Evolutionary conservation across 257 asterid genomes (phyloP), one percentile per base, ranked within the genome.

Genomic region (Lithospermum erythrorhizon): DNA sequence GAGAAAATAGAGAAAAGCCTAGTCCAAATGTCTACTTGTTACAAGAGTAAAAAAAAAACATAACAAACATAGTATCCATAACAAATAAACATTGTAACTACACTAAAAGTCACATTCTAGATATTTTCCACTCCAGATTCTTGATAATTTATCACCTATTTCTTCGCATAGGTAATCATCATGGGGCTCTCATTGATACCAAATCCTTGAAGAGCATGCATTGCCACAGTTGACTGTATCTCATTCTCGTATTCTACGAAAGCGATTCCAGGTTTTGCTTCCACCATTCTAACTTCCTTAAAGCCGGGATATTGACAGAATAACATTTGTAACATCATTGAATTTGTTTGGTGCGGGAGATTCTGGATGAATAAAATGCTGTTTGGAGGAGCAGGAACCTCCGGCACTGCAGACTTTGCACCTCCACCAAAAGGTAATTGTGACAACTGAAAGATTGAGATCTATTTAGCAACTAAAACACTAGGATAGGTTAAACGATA

Each of bases 291-390:
- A 65, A 89, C 97, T 81, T 93, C 96, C 80, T 89, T 93, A 64
- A 89, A 93, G 22, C 99, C 97, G 5, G 89, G 77, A 64, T 80
- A 81, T 61, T 89, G 97, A 59, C 85, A 80, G 78, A 84, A 93
- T 61, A 93, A 84, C 99, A 93, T 89, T 73, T 93, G 99, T 61
- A 93, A 85, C 97, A 87, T 89, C 87, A 93, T 83, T 19, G 97
- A 78, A 22, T 94, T 93, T 58, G 99, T 75, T 73, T 89, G 95
- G 66, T 86, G 99, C 53, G 97, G 97, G 57, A 93, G 94, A 68
- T 83, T 93, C 75, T 93, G 97, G 75, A 89, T 55, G 69, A 91
- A 86, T 69, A 91, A 61, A 62, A 91, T 88, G 81, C 75, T 89
- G 56, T 93, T 93, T 62, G 99, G 99, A 21, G 97, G 99, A 61